These are phyloP conservation scores for Cutaneotrichosporon curvatum DNA, from an alignment of 1,284 basidiomycete species.

Conservation along the genomic window DNA sequence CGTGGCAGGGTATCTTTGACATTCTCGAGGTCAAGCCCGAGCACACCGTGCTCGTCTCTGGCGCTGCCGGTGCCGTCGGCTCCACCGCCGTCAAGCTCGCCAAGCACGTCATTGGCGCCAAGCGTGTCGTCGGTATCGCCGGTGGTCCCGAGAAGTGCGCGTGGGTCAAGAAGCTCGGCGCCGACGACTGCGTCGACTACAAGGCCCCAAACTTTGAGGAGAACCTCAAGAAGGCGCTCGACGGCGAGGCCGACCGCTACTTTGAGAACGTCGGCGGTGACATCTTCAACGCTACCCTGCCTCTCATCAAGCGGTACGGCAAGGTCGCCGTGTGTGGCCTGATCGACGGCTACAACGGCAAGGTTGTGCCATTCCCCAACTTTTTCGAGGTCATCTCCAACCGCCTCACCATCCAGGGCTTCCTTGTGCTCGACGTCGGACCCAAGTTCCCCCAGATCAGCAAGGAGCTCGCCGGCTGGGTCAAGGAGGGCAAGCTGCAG, in stretches of 20 bases:
- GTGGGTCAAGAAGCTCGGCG: slow-evolving; percentile 48
- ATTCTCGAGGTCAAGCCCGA: slow-evolving; percentile 41
- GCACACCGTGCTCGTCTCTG: slow-evolving; percentile 34
- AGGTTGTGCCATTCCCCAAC: slow-evolving; percentile 19
- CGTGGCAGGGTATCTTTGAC: slow-evolving; percentile 40
- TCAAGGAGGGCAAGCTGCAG: slow-evolving; percentile 33
- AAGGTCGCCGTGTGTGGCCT: slow-evolving; percentile 48
- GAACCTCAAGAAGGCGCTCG: slow-evolving; percentile 31
- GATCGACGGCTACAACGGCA: slow-evolving; percentile 16
- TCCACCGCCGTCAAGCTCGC: slow-evolving; percentile 37
- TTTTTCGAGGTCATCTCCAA: slow-evolving; percentile 43
- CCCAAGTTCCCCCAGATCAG: slow-evolving; percentile 16
- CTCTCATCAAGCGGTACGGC: slow-evolving; percentile 45
- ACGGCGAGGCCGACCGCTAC: slow-evolving; percentile 35
- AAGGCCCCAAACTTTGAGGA: slow-evolving; percentile 32
- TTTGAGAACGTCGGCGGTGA: slow-evolving; percentile 48
- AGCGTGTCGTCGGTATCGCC: slow-evolving; percentile 50
- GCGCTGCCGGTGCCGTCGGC: slow-evolving; percentile 33
- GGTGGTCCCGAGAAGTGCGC: slow-evolving; percentile 50
- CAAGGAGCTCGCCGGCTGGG: slow-evolving; percentile 22
- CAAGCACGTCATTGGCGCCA: slow-evolving; percentile 46
- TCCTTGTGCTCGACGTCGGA: slow-evolving; percentile 42
- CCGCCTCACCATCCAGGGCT: slow-evolving; percentile 46
- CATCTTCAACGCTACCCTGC: slow-evolving; percentile 37
- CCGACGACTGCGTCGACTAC: slow-evolving; percentile 51